A percentile compares a stretch with the other conserved stretches of the same genome.
These are phyloP conservation scores for Hanseniaspora clermontiae DNA, from an alignment of 805 yeast genomes.

Conservation along the genomic window DNA sequence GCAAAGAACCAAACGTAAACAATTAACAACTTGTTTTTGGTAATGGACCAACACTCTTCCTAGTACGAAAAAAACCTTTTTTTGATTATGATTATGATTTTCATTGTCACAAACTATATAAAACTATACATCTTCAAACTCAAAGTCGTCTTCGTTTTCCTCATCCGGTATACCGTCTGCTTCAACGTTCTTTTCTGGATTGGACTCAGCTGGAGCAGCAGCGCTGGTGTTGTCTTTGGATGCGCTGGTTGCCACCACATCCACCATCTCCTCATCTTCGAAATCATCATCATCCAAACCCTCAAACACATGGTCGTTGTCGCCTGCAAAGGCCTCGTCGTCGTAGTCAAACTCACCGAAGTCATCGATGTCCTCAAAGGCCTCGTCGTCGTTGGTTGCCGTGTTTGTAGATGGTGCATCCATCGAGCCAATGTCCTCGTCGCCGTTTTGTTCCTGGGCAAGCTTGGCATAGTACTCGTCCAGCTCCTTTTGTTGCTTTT, in stretches of 20 bases:
- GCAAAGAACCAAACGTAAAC: too few species aligned
- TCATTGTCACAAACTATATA: not conserved
- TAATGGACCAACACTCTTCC: too few species aligned
- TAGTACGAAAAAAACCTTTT: too few species aligned
- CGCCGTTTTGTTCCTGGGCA: constrained; percentile 52
- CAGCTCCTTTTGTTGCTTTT: constrained; percentile 59
- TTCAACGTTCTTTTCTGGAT: not conserved
- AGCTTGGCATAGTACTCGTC: constrained; percentile 66
- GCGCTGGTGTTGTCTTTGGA: not conserved
- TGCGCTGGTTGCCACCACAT: not conserved
- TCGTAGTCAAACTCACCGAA: constrained; percentile 16
- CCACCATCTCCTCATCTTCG: constrained; percentile 11
- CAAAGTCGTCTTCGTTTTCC: constrained; percentile 25
- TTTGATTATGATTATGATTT: too few species aligned
- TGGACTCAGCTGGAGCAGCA: not conserved
- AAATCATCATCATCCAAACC: constrained; percentile 17
- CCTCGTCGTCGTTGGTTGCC: constrained; percentile 22
- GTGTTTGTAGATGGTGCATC: constrained; percentile 30
- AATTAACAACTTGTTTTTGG: too few species aligned
- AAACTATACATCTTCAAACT: constrained; percentile 26
- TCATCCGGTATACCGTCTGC: not conserved
- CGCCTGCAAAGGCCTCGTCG: constrained; percentile 13
- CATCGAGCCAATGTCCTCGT: constrained; percentile 9
- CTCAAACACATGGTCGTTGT: constrained; percentile 15
- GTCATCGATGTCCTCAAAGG: constrained; percentile 21